Conservation (phyloP, 2,329 filamentous ascomycete genomes). For the Pseudogymnoascus sp. region DNA sequence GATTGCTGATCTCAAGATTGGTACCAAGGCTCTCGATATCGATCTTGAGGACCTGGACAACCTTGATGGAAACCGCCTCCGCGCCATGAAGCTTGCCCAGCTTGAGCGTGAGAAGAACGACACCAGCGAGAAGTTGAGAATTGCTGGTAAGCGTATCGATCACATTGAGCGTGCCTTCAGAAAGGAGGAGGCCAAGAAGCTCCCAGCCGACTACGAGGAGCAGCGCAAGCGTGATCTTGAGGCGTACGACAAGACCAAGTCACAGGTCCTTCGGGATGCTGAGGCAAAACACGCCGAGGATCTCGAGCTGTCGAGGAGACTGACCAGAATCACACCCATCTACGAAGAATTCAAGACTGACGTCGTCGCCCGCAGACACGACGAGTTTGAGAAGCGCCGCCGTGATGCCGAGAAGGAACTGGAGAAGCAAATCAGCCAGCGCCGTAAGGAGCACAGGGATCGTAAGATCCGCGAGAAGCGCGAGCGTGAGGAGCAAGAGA, state of each 20-base stretch:
- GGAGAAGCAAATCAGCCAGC: conserved; percentile 79
- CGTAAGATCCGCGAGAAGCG: conserved; percentile 72
- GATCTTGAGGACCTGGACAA: conserved; percentile 76
- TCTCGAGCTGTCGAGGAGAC: conserved; percentile 86
- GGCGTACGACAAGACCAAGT: conserved; percentile 71
- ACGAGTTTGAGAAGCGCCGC: conserved; percentile 92
- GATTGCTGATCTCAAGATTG: conserved; percentile 83
- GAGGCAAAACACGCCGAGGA: conserved; percentile 87
- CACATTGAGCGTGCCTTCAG: conserved; percentile 95
- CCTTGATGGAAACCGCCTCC: conserved; percentile 81
- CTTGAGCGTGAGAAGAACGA: conserved; percentile 98
- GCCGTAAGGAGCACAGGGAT: conserved; percentile 83
- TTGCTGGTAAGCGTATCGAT: conserved; percentile 92
- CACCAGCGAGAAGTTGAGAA: conserved; percentile 79
- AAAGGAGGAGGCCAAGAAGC: conserved; percentile 89
- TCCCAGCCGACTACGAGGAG: conserved; percentile 72
- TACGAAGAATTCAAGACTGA: conserved; percentile 79
- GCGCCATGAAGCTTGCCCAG: conserved; percentile 89
- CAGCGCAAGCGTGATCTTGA: conserved; percentile 72
- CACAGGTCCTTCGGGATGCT: conserved; percentile 68
- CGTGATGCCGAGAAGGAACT: conserved; percentile 88
- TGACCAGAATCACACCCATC: conserved; percentile 71
- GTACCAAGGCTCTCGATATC: conserved; percentile 66
- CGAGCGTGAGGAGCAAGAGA: conserved; percentile 78
- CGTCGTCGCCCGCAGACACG: conserved; percentile 77